Evolutionary conservation across 2,329 filamentous ascomycete species (phyloP).

Genomic region (Hypoxylon sp.): DNA sequence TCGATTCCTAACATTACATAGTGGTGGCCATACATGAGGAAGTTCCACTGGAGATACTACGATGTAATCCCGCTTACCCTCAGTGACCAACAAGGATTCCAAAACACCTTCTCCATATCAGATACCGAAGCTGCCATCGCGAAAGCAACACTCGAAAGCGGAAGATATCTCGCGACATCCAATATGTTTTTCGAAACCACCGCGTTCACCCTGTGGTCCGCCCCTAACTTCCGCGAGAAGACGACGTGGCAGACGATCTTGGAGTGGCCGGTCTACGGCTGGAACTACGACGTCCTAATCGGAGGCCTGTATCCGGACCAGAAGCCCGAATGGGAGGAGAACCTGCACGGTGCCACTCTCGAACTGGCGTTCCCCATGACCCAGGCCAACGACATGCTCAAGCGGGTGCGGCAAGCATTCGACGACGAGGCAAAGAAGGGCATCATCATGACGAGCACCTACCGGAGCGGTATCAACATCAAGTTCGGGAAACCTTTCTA

Average conservation of each 20-base stretch:
- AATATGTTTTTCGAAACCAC: slow-evolving; percentile 64
- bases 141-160: slow-evolving; percentile 59
- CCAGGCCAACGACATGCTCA: slow-evolving; percentile 62
- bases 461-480: slow-evolving; percentile 66
- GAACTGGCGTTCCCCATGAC: slow-evolving; percentile 67
- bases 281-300: slow-evolving; percentile 67
- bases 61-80: slow-evolving; percentile 58
- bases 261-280: slow-evolving; percentile 65
- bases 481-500: slow-evolving; percentile 64
- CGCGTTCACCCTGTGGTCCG: slow-evolving; percentile 63
- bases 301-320: slow-evolving; percentile 64
- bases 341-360: slow-evolving; percentile 62
- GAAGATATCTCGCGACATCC: slow-evolving; percentile 61
- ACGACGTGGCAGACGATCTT: slow-evolving; percentile 58
- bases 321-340: slow-evolving; percentile 64
- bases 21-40: slow-evolving; percentile 66
- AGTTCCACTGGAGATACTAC: slow-evolving; percentile 68
- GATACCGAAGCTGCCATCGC: slow-evolving; percentile 59
- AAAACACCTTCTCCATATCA: slow-evolving; percentile 65
- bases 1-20: slow-evolving; percentile 43
- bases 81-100: slow-evolving; percentile 62
- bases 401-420: slow-evolving; percentile 62
- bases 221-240: slow-evolving; percentile 67
- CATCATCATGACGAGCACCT: slow-evolving; percentile 64
- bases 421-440: slow-evolving; percentile 60